Percentiles rank a stretch among this genome's conserved stretches.
phyloP scores from a whole-genome alignment of 83 land plant species.

The Diphasiastrum complanatum region DNA sequence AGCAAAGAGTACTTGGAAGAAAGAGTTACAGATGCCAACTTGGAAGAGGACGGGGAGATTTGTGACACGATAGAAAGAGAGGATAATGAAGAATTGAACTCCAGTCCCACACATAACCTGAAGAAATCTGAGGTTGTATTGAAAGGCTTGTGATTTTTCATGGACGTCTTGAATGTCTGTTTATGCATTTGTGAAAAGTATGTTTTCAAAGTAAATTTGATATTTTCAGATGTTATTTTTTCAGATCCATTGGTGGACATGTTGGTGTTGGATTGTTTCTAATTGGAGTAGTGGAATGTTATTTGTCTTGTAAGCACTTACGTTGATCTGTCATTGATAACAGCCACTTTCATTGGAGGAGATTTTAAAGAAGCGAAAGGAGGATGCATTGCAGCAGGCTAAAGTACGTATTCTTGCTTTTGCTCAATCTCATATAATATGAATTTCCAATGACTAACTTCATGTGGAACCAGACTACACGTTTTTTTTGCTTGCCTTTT shows the following conservation, averaged over 20 bases:
- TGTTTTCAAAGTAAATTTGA: not conserved
- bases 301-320: not conserved
- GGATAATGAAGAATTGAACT: too few species aligned
- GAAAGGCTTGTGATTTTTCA: not conserved
- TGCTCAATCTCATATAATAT: too few species aligned
- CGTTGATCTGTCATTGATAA: not conserved
- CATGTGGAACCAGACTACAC: too few species aligned
- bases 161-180: not conserved
- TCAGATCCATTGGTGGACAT: not conserved
- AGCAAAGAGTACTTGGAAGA: too few species aligned
- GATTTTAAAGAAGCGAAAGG: constrained; percentile 37
- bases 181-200: not conserved
- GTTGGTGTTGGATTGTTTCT: not conserved
- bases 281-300: not conserved
- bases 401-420: constrained; percentile 20
- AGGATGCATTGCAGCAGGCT: constrained; percentile 39
- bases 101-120: too few species aligned
- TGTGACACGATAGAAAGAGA: too few species aligned
- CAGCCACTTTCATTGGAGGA: constrained; percentile 47
- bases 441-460: too few species aligned
- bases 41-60: too few species aligned
- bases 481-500: too few species aligned
- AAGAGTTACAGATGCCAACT: too few species aligned
- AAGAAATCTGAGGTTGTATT: constrained; percentile 24
- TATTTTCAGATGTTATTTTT: not conserved